Conservation (phyloP, 2,329 filamentous ascomycete species). For the Arachnomyces sp. region DNA sequence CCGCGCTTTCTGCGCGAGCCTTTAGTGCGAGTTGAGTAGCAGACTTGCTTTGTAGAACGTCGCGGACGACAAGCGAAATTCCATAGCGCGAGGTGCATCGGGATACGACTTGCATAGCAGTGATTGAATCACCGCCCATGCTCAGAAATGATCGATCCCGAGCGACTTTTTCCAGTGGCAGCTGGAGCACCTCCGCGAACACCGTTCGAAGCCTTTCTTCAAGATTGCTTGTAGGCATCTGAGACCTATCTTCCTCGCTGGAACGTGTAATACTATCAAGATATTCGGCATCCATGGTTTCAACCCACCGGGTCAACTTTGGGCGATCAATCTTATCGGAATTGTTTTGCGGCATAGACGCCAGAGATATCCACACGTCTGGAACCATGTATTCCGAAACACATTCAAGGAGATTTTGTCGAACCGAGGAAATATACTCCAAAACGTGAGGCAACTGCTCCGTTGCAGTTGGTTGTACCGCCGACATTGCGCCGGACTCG, state of each 20-base stretch:
- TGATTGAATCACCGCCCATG: constrained; percentile 13
- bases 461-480: constrained; percentile 2
- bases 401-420: constrained; percentile 20
- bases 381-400: constrained; percentile 38
- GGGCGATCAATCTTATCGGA: constrained; percentile 43
- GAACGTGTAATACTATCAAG: constrained; percentile 5
- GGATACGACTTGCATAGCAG: constrained; percentile 19
- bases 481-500: constrained; percentile 5
- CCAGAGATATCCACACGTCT: constrained; percentile 38
- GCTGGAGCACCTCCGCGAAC: constrained; percentile 18
- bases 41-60: constrained; percentile 6
- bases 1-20: not conserved
- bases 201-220: constrained; percentile 28
- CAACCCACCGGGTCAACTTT: constrained; percentile 28
- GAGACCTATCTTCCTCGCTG: not conserved
- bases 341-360: constrained; percentile 34
- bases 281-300: constrained; percentile 18
- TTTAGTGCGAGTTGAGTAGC: constrained; percentile 5
- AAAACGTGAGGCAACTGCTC: too few relatives aligned
- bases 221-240: constrained; percentile 14
- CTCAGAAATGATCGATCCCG: constrained; percentile 6
- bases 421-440: constrained; percentile 6
- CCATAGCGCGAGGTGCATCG: constrained; percentile 13
- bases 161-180: not conserved
- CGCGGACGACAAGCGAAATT: constrained; percentile 3